These are phyloP conservation scores for Onygena corvina DNA, from an alignment of 2,329 filamentous ascomycete species.

Conservation along the genomic window DNA sequence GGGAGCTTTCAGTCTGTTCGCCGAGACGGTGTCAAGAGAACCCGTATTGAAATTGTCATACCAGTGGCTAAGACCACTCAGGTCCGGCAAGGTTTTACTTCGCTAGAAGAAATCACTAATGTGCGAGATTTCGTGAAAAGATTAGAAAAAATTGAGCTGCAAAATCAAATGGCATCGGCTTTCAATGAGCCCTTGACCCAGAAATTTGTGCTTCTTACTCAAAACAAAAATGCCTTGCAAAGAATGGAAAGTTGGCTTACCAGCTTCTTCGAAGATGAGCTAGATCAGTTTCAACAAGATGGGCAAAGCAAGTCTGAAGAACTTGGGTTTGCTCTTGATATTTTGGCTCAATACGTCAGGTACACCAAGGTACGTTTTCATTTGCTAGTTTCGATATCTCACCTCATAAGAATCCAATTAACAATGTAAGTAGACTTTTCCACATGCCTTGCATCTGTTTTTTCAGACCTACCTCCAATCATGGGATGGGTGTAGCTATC, in stretches of 20 bases:
- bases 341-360: conserved; percentile 26
- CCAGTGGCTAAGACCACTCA: conserved; percentile 64
- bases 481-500: conserved; percentile 52
- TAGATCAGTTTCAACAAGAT: conserved; percentile 31
- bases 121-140: conserved; percentile 57
- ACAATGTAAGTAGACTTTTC: conserved; percentile 23
- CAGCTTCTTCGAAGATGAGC: conserved; percentile 28
- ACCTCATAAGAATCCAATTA: background rate
- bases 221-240: conserved; percentile 40
- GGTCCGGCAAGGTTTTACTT: conserved; percentile 47
- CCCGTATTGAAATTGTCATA: conserved; percentile 42
- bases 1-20: conserved; percentile 54
- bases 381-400: background rate
- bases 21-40: conserved; percentile 39
- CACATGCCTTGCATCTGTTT: conserved; percentile 25
- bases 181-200: conserved; percentile 65
- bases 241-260: conserved; percentile 31
- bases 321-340: conserved; percentile 26
- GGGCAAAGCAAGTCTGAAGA: conserved; percentile 25
- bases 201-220: conserved; percentile 57
- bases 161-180: conserved; percentile 68
- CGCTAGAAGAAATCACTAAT: conserved; percentile 65
- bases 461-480: conserved; percentile 41
- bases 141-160: conserved; percentile 66
- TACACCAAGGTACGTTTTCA: conserved; percentile 28